A percentile compares a stretch with the other conserved stretches of the same genome.
These are phyloP conservation scores for Alternaria viburni DNA, from an alignment of 2,329 filamentous ascomycete genomes.

Conservation along the genomic window DNA sequence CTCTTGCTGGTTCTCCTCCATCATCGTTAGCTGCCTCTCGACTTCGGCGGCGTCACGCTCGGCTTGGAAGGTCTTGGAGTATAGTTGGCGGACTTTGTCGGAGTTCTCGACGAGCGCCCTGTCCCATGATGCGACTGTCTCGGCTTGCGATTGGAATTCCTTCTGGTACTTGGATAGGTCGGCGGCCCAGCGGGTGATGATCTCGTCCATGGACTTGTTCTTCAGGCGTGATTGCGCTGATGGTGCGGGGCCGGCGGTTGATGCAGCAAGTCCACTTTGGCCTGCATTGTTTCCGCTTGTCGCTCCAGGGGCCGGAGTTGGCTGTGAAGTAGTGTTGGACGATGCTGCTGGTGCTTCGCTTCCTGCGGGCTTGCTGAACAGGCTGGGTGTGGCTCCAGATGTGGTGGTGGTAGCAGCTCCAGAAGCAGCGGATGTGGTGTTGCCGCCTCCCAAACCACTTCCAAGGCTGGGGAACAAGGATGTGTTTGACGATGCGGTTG, in stretches of 20 bases:
- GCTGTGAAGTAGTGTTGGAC: slow-evolving; percentile 35
- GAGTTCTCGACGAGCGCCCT: slow-evolving; percentile 90
- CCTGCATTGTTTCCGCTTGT: slow-evolving; percentile 28
- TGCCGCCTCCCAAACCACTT: slow-evolving; percentile 23
- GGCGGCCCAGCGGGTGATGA: slow-evolving; percentile 94
- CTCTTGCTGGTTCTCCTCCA: slow-evolving; percentile 93
- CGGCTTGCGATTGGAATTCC: slow-evolving; percentile 90
- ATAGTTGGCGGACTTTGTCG: slow-evolving; percentile 92
- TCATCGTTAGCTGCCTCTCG: slow-evolving; percentile 84
- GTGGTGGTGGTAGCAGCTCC: slow-evolving; percentile 19
- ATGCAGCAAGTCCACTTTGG: slow-evolving; percentile 65
- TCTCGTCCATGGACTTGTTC: slow-evolving; percentile 99
- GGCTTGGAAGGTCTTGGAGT: slow-evolving; percentile 89
- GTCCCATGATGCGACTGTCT: slow-evolving; percentile 89
- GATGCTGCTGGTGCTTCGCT: slow-evolving; percentile 23
- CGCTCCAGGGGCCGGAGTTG: slow-evolving; percentile 22
- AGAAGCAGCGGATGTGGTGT: slow-evolving; percentile 26
- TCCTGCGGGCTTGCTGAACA: slow-evolving; percentile 33
- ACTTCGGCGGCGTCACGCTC: slow-evolving; percentile 93
- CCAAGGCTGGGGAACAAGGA: slow-evolving; percentile 28
- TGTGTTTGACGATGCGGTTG: slow-evolving; percentile 24
- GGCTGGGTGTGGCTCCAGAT: slow-evolving; percentile 16
- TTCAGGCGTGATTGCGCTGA: slow-evolving; percentile 84
- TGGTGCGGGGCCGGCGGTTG: slow-evolving; percentile 80
- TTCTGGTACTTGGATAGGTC: slow-evolving; percentile 96